phyloP scores from a whole-genome alignment of 2,329 filamentous ascomycete species.

The Arachnopeziza araneosa region DNA sequence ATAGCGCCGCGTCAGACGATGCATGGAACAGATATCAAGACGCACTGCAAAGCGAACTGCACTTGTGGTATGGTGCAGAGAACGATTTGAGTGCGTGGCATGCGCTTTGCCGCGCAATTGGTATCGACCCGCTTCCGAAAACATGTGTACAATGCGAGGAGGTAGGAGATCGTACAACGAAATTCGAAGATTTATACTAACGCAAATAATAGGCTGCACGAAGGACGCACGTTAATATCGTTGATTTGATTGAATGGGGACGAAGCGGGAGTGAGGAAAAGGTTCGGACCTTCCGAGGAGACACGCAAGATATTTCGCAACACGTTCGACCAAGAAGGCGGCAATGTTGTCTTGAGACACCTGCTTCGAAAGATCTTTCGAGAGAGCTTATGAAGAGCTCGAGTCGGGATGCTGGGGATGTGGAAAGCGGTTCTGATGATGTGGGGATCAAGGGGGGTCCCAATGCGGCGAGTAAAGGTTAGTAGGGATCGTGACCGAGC shows the following conservation, averaged over 20 bases:
- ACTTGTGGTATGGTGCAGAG: slow-evolving; percentile 21
- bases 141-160: slow-evolving; percentile 18
- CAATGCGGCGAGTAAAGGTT: too few relatives aligned
- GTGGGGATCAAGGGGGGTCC: too few relatives aligned
- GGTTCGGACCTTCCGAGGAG: slow-evolving; percentile 18
- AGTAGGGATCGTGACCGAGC: too few relatives aligned
- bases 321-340: slow-evolving; percentile 14
- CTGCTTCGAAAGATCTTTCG: slow-evolving; percentile 21
- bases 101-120: slow-evolving; percentile 19
- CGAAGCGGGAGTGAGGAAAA: slow-evolving; percentile 17
- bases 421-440: too few relatives aligned
- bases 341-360: slow-evolving; percentile 22
- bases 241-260: slow-evolving; percentile 23
- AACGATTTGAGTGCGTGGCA: slow-evolving; percentile 22
- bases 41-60: slow-evolving; percentile 19
- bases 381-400: slow-evolving; percentile 12
- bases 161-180: slow-evolving; percentile 15
- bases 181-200: slow-evolving; percentile 16
- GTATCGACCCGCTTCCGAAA: slow-evolving; percentile 19
- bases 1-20: slow-evolving; percentile 13
- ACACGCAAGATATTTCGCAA: slow-evolving; percentile 21
- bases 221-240: slow-evolving; percentile 20
- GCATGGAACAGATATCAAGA: slow-evolving; percentile 21
- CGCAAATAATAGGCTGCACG: slow-evolving; percentile 14
- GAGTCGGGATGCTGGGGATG: too few relatives aligned